Conservation (phyloP, 495 filamentous ascomycete species). For the Trichodelitschia bisporula region DNA sequence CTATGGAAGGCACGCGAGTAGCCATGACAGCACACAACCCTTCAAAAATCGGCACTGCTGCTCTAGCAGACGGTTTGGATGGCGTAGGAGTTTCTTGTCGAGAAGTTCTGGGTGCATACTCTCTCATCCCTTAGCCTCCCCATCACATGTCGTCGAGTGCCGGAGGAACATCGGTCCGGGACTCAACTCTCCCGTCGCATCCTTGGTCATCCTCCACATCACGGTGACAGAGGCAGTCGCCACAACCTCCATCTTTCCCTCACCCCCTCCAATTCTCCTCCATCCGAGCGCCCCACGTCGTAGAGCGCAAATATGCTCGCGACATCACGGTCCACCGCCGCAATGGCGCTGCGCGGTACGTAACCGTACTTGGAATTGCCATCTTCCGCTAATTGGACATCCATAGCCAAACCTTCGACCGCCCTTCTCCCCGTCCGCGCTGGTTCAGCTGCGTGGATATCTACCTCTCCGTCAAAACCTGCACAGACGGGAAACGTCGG, state of each 20-base stretch:
- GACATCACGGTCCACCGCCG: conserved; percentile 35
- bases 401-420: conserved; percentile 28
- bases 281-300: conserved; percentile 2
- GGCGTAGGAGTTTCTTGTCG: too few relatives aligned
- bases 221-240: too few relatives aligned
- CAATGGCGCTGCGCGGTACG: conserved; percentile 48
- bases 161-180: too few relatives aligned
- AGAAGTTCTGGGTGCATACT: too few relatives aligned
- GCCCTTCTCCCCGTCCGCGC: conserved; percentile 33
- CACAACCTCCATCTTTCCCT: conserved; percentile 1
- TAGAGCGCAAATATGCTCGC: conserved; percentile 37
- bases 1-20: conserved; percentile 36
- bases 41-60: too few relatives aligned
- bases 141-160: too few relatives aligned
- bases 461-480: conserved; percentile 31
- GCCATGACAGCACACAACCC: too few relatives aligned
- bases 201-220: too few relatives aligned
- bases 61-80: conserved; percentile 1
- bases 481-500: conserved; percentile 15
- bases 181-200: too few relatives aligned
- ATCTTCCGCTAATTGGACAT: neutral
- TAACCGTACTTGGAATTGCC: conserved; percentile 6
- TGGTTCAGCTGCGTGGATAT: conserved; percentile 26
- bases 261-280: conserved; percentile 5
- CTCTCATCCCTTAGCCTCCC: too few relatives aligned